Conservation (phyloP, 768 basidiomycete species). For the Hygrophorus pudorinus region DNA sequence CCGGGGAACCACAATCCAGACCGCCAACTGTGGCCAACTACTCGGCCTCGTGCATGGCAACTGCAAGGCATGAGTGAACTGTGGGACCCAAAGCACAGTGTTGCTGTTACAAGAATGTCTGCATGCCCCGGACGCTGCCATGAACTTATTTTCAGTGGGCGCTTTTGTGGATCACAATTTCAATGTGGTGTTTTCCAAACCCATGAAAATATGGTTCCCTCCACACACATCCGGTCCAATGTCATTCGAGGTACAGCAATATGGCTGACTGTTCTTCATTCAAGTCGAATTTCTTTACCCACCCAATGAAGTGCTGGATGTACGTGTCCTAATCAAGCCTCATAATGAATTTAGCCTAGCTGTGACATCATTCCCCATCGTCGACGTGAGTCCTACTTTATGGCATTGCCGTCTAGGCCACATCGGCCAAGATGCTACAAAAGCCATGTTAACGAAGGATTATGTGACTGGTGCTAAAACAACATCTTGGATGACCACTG, state of each 20-base stretch:
- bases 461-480: conserved; percentile 10
- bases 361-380: conserved; percentile 3
- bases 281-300: too few relatives aligned
- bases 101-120: conserved; percentile 16
- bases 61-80: conserved; percentile 5
- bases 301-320: too few relatives aligned
- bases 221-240: too few relatives aligned
- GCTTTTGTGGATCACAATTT: conserved; percentile 8
- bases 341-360: too few relatives aligned
- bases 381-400: conserved; percentile 5
- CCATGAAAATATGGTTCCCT: conserved; percentile 1
- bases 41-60: conserved; percentile 6
- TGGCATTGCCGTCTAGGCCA: conserved; percentile 21
- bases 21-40: conserved; percentile 14
- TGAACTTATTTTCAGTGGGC: conserved; percentile 16
- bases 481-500: neutral
- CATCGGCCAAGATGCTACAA: conserved; percentile 12
- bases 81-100: neutral
- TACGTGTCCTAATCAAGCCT: too few relatives aligned
- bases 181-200: conserved; percentile 4
- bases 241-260: neutral
- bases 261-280: neutral
- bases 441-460: conserved; percentile 9
- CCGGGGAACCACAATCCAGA: conserved; percentile 8
- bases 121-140: conserved; percentile 14